Percentiles rank a stretch among this genome's conserved stretches.
Evolutionary conservation across 176 grass and related monocot genomes (phyloP).

Genomic region (Leersia perrieri): DNA sequence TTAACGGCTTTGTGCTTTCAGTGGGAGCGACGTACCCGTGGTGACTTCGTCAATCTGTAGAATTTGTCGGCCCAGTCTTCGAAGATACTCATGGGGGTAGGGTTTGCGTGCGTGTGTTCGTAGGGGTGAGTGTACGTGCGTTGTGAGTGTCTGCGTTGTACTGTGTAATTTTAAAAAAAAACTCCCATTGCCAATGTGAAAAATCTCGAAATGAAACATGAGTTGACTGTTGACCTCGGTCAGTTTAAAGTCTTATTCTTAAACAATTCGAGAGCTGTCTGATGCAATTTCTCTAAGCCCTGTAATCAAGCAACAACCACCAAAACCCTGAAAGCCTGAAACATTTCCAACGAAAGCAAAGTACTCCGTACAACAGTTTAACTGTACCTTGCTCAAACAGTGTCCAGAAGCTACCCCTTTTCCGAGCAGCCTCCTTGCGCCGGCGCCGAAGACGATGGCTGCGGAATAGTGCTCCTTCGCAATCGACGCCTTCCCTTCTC

Average conservation of each 20-base stretch:
- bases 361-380: too few species aligned
- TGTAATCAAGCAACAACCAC: neutral
- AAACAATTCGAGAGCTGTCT: neutral
- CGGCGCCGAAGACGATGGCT: neutral
- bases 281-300: conserved; percentile 11
- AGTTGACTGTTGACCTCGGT: neutral
- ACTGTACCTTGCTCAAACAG: conserved; percentile 22
- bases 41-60: too few species aligned
- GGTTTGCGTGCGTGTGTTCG: too few species aligned
- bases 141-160: too few species aligned
- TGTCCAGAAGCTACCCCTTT: conserved; percentile 8
- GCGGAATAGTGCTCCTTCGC: neutral
- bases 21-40: too few species aligned
- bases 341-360: neutral
- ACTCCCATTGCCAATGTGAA: too few species aligned
- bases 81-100: too few species aligned
- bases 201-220: too few species aligned
- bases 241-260: neutral
- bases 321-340: conserved; percentile 21
- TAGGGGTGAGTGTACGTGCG: too few species aligned
- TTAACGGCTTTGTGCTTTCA: too few species aligned
- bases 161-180: too few species aligned
- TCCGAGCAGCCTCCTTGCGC: conserved; percentile 37
- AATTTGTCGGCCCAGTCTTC: too few species aligned
- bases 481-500: neutral